Conservation (phyloP, 208 protist genomes). For the Leishmania lainsoni region DNA sequence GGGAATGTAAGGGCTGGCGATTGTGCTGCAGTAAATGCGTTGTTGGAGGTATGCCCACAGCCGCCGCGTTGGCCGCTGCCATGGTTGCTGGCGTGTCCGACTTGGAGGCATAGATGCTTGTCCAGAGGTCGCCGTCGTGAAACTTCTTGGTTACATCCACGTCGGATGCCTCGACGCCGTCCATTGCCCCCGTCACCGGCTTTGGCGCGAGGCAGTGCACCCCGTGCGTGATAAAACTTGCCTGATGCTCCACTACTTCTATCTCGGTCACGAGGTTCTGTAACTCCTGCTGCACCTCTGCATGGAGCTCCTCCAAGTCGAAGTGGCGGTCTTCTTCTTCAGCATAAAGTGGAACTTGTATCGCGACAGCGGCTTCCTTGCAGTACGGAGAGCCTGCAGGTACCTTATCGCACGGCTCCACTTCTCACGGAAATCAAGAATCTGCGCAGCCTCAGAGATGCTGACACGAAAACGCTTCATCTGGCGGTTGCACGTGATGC, state of each 20-base stretch:
- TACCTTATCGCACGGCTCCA: slow-evolving; percentile 69
- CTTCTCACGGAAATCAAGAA: slow-evolving; percentile 86
- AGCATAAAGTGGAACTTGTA: slow-evolving; percentile 70
- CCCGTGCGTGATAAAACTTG: slow-evolving; percentile 67
- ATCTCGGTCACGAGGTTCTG: slow-evolving; percentile 72
- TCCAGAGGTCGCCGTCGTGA: slow-evolving; percentile 51
- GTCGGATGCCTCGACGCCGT: slow-evolving; percentile 60
- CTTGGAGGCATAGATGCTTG: slow-evolving; percentile 12
- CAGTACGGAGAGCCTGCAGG: slow-evolving; percentile 73
- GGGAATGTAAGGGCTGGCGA: slow-evolving; percentile 22
- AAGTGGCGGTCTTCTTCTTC: slow-evolving; percentile 75
- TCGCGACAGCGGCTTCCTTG: slow-evolving; percentile 60
- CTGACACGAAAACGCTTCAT: slow-evolving; percentile 84
- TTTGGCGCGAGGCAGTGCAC: slow-evolving; percentile 65
- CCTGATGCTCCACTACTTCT: slow-evolving; percentile 82
- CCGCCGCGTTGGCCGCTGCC: not conserved
- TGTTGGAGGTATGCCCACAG: not conserved
- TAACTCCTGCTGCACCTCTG: slow-evolving; percentile 62
- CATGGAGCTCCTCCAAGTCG: slow-evolving; percentile 63
- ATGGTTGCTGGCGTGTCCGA: slow-evolving; percentile 25
- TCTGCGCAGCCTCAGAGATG: slow-evolving; percentile 69
- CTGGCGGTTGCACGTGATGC: slow-evolving; percentile 83
- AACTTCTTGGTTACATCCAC: slow-evolving; percentile 67
- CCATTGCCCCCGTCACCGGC: slow-evolving; percentile 35
- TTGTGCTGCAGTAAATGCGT: not conserved